Percentiles rank a stretch among this genome's conserved stretches.
These are phyloP conservation scores for Aspergillus sclerotiicarbonarius DNA, from an alignment of 495 filamentous ascomycete genomes.

Conservation along the genomic window DNA sequence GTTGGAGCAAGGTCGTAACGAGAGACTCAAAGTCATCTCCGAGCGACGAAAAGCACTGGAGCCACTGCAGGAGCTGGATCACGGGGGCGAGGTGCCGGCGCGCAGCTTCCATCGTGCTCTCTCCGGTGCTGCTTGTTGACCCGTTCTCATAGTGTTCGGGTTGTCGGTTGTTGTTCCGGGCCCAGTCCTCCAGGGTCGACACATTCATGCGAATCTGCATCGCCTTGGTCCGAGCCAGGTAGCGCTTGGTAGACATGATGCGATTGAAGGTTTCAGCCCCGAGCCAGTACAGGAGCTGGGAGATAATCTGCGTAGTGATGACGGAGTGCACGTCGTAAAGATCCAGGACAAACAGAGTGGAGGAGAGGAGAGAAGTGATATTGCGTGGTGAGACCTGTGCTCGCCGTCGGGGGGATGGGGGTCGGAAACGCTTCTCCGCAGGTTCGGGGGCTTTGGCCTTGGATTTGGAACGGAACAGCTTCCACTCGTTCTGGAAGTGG, in stretches of 20 bases:
- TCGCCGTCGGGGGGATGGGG: constrained; percentile 90
- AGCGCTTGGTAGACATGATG: constrained; percentile 92
- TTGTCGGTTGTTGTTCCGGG: constrained; percentile 83
- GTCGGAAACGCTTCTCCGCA: constrained; percentile 86
- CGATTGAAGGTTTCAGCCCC: constrained; percentile 97
- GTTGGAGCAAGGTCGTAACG: constrained; percentile 82
- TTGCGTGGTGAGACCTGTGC: constrained; percentile 91
- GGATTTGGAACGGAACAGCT: constrained; percentile 85
- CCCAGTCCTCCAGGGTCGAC: constrained; percentile 94
- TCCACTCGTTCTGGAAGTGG: constrained; percentile 97
- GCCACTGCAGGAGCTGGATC: constrained; percentile 94
- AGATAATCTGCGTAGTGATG: constrained; percentile 86
- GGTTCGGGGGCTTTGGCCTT: constrained; percentile 80
- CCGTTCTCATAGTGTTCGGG: constrained; percentile 96
- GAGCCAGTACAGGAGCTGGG: constrained; percentile 95
- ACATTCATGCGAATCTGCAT: constrained; percentile 99
- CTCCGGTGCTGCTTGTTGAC: constrained; percentile 80
- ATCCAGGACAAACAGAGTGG: constrained; percentile 94
- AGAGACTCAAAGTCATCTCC: constrained; percentile 90
- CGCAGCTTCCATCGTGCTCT: constrained; percentile 78
- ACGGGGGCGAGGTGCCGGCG: constrained; percentile 82
- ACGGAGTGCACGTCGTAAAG: constrained; percentile 98
- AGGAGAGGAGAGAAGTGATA: constrained; percentile 94
- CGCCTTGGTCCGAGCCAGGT: constrained; percentile 93
- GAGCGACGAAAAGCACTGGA: constrained; percentile 94